These are phyloP conservation scores for Camellia sinensis DNA, from an alignment of 148 eudicot species.

Conservation along the genomic window DNA sequence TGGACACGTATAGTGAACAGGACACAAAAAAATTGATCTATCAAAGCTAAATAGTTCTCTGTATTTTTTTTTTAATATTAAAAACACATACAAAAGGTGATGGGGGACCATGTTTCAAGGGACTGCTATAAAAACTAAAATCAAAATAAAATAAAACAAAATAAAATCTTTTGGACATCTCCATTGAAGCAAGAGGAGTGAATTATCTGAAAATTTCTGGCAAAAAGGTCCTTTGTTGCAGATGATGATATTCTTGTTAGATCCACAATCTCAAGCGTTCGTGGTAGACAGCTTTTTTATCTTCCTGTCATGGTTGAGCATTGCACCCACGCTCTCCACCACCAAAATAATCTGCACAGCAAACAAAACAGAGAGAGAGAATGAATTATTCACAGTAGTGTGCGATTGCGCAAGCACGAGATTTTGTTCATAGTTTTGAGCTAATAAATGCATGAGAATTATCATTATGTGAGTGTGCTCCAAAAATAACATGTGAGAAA, in stretches of 20 bases:
- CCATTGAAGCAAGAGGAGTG: background rate
- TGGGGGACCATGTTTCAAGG: conserved; percentile 1
- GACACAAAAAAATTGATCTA: background rate
- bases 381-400: background rate
- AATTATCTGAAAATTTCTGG: background rate
- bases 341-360: conserved; percentile 72
- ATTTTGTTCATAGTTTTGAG: background rate
- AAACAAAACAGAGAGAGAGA: background rate
- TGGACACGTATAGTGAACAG: background rate
- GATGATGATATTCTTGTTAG: background rate
- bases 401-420: no score
- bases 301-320: conserved; percentile 87
- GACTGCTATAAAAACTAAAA: background rate
- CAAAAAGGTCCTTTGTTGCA: background rate
- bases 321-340: conserved; percentile 82
- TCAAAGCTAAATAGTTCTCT: background rate
- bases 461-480: background rate
- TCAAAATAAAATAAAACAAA: no score
- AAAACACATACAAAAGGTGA: background rate
- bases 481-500: background rate
- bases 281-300: conserved; percentile 41
- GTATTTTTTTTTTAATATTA: background rate
- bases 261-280: conserved; percentile 23
- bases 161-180: background rate
- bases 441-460: background rate